Conservation (phyloP, 805 yeast species). For the Nakazawaea wyomingensis region DNA sequence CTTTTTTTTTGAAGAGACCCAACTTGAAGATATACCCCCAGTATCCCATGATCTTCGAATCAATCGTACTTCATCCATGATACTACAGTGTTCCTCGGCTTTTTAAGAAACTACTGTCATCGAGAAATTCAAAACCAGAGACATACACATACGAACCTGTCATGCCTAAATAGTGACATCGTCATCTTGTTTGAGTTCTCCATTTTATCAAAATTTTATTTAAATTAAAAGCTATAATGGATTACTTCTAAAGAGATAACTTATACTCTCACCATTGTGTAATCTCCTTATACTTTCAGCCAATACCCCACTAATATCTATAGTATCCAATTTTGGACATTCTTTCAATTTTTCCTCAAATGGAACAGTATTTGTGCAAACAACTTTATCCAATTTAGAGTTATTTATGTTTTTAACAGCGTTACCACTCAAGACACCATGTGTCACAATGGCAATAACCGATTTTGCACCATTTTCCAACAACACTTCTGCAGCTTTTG, state of each 20-base stretch:
- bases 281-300: conserved; percentile 82
- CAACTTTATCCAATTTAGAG: conserved; percentile 61
- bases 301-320: conserved; percentile 68
- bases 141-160: too few relatives aligned
- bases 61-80: too few relatives aligned
- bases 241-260: conserved; percentile 69
- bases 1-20: too few relatives aligned
- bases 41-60: too few relatives aligned
- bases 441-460: conserved; percentile 80
- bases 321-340: conserved; percentile 61
- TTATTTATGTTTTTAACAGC: conserved; percentile 68
- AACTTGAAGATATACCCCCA: too few relatives aligned
- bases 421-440: conserved; percentile 72
- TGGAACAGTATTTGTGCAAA: conserved; percentile 79
- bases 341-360: conserved; percentile 54
- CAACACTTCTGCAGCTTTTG: conserved; percentile 75
- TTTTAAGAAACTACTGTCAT: too few relatives aligned
- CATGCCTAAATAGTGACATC: too few relatives aligned
- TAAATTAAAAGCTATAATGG: conserved; percentile 28
- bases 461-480: conserved; percentile 62
- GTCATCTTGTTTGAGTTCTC: too few relatives aligned
- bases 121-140: too few relatives aligned
- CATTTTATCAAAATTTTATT: not conserved
- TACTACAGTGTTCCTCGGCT: too few relatives aligned
- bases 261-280: conserved; percentile 83